Conservation (phyloP, 2,329 filamentous ascomycete species). For the Aureobasidium sp. region DNA sequence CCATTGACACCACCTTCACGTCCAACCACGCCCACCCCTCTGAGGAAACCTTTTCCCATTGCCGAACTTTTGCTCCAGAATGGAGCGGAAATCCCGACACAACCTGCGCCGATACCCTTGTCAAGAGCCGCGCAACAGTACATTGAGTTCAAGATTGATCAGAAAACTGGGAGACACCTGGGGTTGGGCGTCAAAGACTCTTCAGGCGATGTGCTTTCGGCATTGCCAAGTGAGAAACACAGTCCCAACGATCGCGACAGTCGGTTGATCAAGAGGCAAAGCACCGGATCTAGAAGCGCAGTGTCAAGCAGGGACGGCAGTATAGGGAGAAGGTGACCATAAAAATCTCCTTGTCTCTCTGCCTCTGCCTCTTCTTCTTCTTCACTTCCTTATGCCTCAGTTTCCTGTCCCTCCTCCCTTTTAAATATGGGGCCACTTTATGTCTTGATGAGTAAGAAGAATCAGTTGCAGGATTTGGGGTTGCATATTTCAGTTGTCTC, state of each 20-base stretch:
- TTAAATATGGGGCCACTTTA: background rate
- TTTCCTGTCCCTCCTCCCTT: background rate
- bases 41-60: conserved; percentile 63
- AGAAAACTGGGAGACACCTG: conserved; percentile 31
- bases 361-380: background rate
- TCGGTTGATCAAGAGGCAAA: background rate
- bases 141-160: conserved; percentile 66
- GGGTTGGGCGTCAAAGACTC: conserved; percentile 22
- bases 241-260: conserved; percentile 11
- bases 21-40: conserved; percentile 33
- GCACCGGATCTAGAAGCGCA: conserved; percentile 1
- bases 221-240: conserved; percentile 48
- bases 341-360: background rate
- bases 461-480: background rate
- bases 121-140: conserved; percentile 75
- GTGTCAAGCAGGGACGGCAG: conserved; percentile 12
- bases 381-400: background rate
- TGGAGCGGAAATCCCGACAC: conserved; percentile 74
- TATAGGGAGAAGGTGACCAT: conserved; percentile 11
- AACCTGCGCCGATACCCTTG: conserved; percentile 74
- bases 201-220: conserved; percentile 51
- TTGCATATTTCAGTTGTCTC: background rate
- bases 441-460: background rate
- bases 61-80: conserved; percentile 92
- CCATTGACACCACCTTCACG: conserved; percentile 25